A percentile compares a stretch with the other conserved stretches of the same genome.
phyloP scores from a whole-genome alignment of 2,329 filamentous ascomycete genomes.

The Colletotrichum aenigma region DNA sequence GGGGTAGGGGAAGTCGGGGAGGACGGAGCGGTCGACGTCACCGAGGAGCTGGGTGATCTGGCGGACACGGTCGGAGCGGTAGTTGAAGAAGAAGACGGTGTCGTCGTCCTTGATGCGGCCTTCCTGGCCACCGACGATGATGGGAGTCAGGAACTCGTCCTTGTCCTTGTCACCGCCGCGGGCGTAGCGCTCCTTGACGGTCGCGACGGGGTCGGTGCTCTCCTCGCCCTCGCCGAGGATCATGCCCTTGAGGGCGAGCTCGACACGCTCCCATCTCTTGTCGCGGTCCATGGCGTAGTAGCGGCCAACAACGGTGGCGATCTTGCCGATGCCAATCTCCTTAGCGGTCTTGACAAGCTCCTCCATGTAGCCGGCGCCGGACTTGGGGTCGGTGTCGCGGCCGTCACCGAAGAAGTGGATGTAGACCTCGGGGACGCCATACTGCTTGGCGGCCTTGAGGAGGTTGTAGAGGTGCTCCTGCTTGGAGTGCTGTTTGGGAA shows the following conservation, averaged over 20 bases:
- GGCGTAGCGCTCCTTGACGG: constrained; percentile 86
- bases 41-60: constrained; percentile 96
- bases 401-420: constrained; percentile 99
- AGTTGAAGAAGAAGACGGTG: constrained; percentile 99
- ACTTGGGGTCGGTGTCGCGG: constrained; percentile 97
- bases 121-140: constrained; percentile 89
- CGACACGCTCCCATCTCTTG: constrained; percentile 97
- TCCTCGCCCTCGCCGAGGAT: constrained; percentile 86
- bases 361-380: constrained; percentile 85
- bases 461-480: constrained; percentile 91
- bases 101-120: constrained; percentile 88
- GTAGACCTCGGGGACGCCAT: constrained; percentile 87
- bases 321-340: constrained; percentile 84
- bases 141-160: constrained; percentile 98
- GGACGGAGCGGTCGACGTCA: constrained; percentile 87
- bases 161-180: constrained; percentile 72
- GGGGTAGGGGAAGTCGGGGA: constrained; percentile 91
- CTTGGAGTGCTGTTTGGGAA: constrained; percentile 74
- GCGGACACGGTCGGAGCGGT: constrained; percentile 95
- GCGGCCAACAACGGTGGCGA: constrained; percentile 91
- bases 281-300: constrained; percentile 99
- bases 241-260: constrained; percentile 87
- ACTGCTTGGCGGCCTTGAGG: constrained; percentile 87
- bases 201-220: constrained; percentile 81
- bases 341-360: constrained; percentile 80